Evolutionary conservation across 2,329 filamentous ascomycete species (phyloP).

Genomic region (Alternaria hordeiaustralica): DNA sequence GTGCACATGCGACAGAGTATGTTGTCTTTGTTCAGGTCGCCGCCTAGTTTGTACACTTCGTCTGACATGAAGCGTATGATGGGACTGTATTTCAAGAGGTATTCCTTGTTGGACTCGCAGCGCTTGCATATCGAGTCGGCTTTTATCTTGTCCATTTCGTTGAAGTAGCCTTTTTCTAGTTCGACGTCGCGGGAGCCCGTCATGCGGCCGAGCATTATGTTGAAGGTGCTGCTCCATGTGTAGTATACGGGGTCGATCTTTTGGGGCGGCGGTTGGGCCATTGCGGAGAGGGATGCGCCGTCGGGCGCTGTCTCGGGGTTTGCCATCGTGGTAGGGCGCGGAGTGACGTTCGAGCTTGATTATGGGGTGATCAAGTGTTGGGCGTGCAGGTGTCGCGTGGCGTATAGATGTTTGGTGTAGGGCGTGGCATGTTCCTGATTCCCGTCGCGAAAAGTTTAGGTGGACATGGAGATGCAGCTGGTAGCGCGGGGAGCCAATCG

Average conservation of each 20-base stretch:
- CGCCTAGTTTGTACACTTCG: conserved; percentile 80
- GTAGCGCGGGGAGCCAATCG: conserved; percentile 32
- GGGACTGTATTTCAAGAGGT: conserved; percentile 82
- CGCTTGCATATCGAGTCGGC: conserved; percentile 79
- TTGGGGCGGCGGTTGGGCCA: conserved; percentile 23
- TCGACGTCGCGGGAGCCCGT: conserved; percentile 34
- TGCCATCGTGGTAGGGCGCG: conserved; percentile 25
- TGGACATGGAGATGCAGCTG: conserved; percentile 10
- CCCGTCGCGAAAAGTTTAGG: conserved; percentile 29
- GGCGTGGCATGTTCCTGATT: conserved; percentile 20
- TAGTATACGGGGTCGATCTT: conserved; percentile 52
- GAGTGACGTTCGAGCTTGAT: neutral
- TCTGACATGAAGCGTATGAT: conserved; percentile 85
- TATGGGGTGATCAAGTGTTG: neutral
- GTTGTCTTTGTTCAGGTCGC: conserved; percentile 73
- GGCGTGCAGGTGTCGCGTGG: conserved; percentile 11
- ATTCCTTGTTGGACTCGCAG: conserved; percentile 84
- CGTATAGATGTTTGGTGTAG: conserved; percentile 1
- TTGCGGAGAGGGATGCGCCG: conserved; percentile 33
- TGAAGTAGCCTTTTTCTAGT: conserved; percentile 69
- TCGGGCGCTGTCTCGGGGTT: conserved; percentile 36
- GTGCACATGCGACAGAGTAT: conserved; percentile 84
- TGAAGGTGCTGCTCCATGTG: conserved; percentile 84
- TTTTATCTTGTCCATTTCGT: conserved; percentile 75
- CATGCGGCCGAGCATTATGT: conserved; percentile 72